phyloP scores from a whole-genome alignment of 2,329 filamentous ascomycete species.

The Ceratocystis ficicola region DNA sequence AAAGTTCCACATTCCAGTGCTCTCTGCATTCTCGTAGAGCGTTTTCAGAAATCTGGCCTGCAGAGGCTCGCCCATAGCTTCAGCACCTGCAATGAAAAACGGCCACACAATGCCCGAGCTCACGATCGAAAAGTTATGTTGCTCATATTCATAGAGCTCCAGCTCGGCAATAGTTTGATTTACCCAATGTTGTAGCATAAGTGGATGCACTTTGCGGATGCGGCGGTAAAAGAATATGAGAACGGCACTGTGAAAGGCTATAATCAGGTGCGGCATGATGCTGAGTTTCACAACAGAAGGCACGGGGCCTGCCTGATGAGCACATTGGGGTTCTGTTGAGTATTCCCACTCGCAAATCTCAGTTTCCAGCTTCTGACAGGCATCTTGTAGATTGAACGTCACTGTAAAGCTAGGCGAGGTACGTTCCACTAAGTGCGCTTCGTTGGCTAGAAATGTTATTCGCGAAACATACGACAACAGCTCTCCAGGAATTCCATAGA shows the following conservation, averaged over 20 bases:
- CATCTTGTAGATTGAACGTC: constrained; percentile 28
- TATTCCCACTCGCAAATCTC: constrained; percentile 21
- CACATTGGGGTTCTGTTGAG: constrained; percentile 13
- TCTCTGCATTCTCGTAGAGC: constrained; percentile 13
- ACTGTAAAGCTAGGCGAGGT: constrained; percentile 25
- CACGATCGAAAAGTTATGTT: constrained; percentile 12
- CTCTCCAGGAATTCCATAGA: constrained; percentile 35
- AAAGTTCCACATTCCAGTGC: constrained; percentile 21
- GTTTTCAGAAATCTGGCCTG: constrained; percentile 12
- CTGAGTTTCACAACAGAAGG: constrained; percentile 8
- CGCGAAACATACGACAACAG: constrained; percentile 33
- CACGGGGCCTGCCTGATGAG: constrained; percentile 8
- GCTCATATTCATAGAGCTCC: constrained; percentile 18
- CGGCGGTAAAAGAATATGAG: constrained; percentile 37
- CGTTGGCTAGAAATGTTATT: constrained; percentile 34
- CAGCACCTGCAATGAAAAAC: constrained; percentile 21
- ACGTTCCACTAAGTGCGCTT: constrained; percentile 27
- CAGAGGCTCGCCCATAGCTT: constrained; percentile 18
- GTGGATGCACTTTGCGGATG: constrained; percentile 25
- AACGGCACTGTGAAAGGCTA: constrained; percentile 34
- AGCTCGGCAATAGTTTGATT: constrained; percentile 15
- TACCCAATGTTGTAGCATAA: constrained; percentile 17
- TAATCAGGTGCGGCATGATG: constrained; percentile 26
- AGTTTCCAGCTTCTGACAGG: constrained; percentile 21
- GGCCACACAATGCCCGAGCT: constrained; percentile 21